Evolutionary conservation across 805 yeast species (phyloP).

Genomic region (Dipodascus albidus): DNA sequence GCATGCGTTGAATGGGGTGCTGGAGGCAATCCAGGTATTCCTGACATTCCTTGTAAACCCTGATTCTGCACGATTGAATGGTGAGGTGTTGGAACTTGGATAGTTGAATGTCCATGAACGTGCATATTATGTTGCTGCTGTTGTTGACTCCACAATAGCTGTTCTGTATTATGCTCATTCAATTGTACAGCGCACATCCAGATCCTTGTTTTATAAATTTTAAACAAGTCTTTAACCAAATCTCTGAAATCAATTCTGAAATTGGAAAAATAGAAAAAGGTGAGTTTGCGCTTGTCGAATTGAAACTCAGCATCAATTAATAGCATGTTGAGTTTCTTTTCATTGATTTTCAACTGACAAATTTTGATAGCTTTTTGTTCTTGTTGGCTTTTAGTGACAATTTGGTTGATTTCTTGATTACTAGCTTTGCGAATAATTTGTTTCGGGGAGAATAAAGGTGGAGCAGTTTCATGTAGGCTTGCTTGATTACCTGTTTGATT

Average conservation of each 20-base stretch:
- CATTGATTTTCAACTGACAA: conserved; percentile 47
- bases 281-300: conserved; percentile 72
- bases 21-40: background rate
- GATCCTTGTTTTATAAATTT: conserved; percentile 67
- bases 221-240: conserved; percentile 61
- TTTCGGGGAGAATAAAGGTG: conserved; percentile 55
- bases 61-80: background rate
- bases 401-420: conserved; percentile 46
- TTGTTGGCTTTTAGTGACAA: conserved; percentile 48
- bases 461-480: conserved; percentile 18
- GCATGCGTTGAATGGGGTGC: background rate
- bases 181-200: conserved; percentile 71
- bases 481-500: background rate
- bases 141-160: background rate
- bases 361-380: conserved; percentile 58
- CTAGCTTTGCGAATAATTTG: conserved; percentile 54
- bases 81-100: background rate
- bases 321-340: conserved; percentile 40
- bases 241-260: conserved; percentile 70
- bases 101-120: background rate
- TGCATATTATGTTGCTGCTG: background rate
- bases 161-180: background rate
- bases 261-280: conserved; percentile 56
- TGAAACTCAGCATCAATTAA: conserved; percentile 75
- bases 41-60: background rate